Conservation (phyloP, 2,329 filamentous ascomycete genomes). For the Phaeosphaeria sp. region DNA sequence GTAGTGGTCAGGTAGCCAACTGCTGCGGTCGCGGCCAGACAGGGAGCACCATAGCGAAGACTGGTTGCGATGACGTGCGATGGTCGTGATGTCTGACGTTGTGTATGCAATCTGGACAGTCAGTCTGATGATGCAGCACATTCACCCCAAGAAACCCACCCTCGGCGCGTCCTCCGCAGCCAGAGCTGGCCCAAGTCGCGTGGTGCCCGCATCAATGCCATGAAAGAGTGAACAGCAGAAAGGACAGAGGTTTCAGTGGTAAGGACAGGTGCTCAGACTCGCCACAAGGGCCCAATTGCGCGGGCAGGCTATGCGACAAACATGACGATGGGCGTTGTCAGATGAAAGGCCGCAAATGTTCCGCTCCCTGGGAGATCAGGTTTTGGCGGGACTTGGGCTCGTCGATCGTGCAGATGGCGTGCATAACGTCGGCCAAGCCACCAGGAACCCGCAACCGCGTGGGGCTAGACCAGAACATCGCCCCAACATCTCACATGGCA, state of each 20-base stretch:
- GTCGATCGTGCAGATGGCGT: slow-evolving; percentile 13
- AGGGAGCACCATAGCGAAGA: slow-evolving; percentile 39
- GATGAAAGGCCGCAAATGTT: slow-evolving; percentile 16
- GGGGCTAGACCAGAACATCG: slow-evolving; percentile 1
- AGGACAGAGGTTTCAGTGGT: slow-evolving; percentile 3
- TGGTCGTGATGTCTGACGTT: slow-evolving; percentile 14
- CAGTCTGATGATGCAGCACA: slow-evolving; percentile 5
- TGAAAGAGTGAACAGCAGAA: slow-evolving; percentile 9
- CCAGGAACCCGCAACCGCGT: slow-evolving; percentile 18
- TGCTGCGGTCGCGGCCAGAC: slow-evolving; percentile 33
- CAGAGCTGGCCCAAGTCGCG: slow-evolving; percentile 34
- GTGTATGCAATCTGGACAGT: slow-evolving; percentile 32
- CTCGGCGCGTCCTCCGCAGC: slow-evolving; percentile 38
- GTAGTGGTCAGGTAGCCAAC: slow-evolving; percentile 27
- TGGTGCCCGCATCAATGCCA: slow-evolving; percentile 35
- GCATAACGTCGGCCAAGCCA: slow-evolving; percentile 28
- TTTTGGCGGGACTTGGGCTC: slow-evolving; percentile 14
- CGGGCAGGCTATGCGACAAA: slow-evolving; percentile 28
- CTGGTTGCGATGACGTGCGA: slow-evolving; percentile 20
- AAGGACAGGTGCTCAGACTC: slow-evolving; percentile 1
- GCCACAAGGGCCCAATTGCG: slow-evolving; percentile 24
- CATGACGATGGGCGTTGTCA: slow-evolving; percentile 34
- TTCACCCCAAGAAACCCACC: slow-evolving; percentile 21
- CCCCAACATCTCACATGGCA: neutral
- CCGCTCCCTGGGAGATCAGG: slow-evolving; percentile 24